phyloP scores from a whole-genome alignment of 176 grass and related monocot species.

The sorghum (Sorghum bicolor) region DNA sequence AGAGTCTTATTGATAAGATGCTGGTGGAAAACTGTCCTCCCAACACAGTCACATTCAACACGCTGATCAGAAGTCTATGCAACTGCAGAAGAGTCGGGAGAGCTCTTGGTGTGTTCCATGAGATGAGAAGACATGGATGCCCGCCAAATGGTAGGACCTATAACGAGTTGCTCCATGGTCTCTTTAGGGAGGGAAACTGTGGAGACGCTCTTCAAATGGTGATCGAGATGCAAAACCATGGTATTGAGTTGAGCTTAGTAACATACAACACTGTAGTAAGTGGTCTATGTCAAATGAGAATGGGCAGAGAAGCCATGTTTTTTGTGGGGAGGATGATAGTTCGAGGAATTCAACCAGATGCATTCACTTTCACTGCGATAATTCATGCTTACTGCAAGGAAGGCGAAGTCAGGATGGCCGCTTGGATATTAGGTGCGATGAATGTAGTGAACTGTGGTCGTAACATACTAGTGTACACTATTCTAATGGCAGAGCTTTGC shows the following conservation, averaged over 20 bases:
- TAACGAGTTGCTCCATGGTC: conserved; percentile 69
- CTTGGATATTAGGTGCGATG: conserved; percentile 61
- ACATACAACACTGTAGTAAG: conserved; percentile 80
- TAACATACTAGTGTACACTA: conserved; percentile 65
- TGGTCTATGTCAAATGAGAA: conserved; percentile 48
- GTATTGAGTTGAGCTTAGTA: conserved; percentile 35
- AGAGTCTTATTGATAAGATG: conserved; percentile 61
- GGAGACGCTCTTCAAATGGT: conserved; percentile 48
- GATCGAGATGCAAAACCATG: conserved; percentile 50
- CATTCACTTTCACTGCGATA: conserved; percentile 62
- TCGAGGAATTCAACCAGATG: conserved; percentile 62
- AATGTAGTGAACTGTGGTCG: conserved; percentile 36
- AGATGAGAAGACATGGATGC: conserved; percentile 63
- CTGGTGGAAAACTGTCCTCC: conserved; percentile 57
- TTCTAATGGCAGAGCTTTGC: conserved; percentile 71
- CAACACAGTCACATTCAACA: conserved; percentile 74
- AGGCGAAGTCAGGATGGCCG: conserved; percentile 47
- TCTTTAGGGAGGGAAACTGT: conserved; percentile 50
- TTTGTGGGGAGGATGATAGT: conserved; percentile 64
- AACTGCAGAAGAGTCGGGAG: conserved; percentile 46
- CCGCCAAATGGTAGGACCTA: conserved; percentile 60
- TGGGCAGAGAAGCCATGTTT: conserved; percentile 53
- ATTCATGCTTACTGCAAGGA: conserved; percentile 77
- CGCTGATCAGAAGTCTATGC: conserved; percentile 68
- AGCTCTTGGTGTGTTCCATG: conserved; percentile 51